Evolutionary conservation across 1,139 yeast genomes (phyloP), one percentile per base, ranked within the genome.

Genomic region (Blastobotrys proliferans): DNA sequence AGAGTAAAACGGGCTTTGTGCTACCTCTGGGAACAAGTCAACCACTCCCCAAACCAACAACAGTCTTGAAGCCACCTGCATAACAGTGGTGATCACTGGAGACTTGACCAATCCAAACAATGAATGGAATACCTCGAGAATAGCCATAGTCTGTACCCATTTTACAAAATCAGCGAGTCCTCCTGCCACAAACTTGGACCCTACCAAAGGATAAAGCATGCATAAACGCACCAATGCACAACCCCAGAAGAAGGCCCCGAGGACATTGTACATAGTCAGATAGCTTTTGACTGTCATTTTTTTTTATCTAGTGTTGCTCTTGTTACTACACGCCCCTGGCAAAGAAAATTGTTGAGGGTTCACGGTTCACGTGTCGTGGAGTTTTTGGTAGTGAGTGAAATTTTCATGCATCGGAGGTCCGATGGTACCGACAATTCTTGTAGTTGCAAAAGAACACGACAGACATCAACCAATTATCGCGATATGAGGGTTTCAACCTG

Each of bases 21-120:
- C 50, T 75, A 82, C 26, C 18, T 76, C 61, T 10, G 97, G 97
- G 55, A 88, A 72, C 14, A 74, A 62, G 48, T 77, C 78, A 67
- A 87, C 79, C 42, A 92, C 76, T 11, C 97, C 97, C 71, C 86
- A 73, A 14, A 87, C 95, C 37, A 92, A 75, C 51, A 90, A 67
- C 46, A 90, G 67, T 49, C 99, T 74, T 10, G 97, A 88, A 11
- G 82, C 74, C 1, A 92, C 95, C 64, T 92, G 99, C 59, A 87
- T 81, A 14, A 71, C 72, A 0, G 97, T 87, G 27, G 97, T 92
- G 48, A 82, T 58, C 8, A 90, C 54, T 1, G 97, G 96, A 3
- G 97, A 82, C 51, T 82, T 79, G 24, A 92, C 98, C 42, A 82
- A 70, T 2, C 73, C 97, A 1, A 77, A 63, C 3, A 79, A 70